Base-by-base conservation (phyloP, 306 rosid species). In the Quercus dentata region DNA sequence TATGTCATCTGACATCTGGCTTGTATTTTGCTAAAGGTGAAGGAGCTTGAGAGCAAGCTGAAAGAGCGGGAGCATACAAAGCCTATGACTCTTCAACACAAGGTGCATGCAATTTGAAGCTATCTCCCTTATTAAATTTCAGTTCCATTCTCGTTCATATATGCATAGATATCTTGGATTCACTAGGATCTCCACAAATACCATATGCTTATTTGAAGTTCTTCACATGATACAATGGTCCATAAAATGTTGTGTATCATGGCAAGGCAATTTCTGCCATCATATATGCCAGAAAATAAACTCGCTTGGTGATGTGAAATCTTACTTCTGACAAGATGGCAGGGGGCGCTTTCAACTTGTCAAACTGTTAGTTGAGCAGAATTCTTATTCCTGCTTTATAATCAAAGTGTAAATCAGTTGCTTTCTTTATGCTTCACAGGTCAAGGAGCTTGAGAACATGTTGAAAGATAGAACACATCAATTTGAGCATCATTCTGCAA, bases 1-100 rank as follows among this genome's bases (percentile, higher is more conserved):
- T 28, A 18, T 68, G 44, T 69, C 65, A 5, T 64, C 76, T 80
- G 61, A 80, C 80, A 30, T 68, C 38, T 56, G 14, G 54, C 35
- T 74, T 69, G 25, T 46, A 46, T 44, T 82, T 76, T 83, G 7
- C 5, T 71, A 68, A 68, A 93, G 98, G 89, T 91, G 79, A 90
- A 91, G 84, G 98, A 91, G 82, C 89, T 93, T 23, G 93, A 93
- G 71, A 86, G 77, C 74, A 89, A 82, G 75, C 80, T 91, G 83
- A 83, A 81, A 77, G 92, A 83, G 74, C 94, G 85, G 1, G 76
- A 46, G 23, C 62, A 49, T 69, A 76, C 23, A 46, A 59, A 80
- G 56, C 71, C 84, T 15, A 44, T 20, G 64, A 58, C 76, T 56
- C 84, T 75, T 74, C 79, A 75, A 44, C 25, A 69, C 64, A 80